Percentiles rank a stretch among this genome's conserved stretches.
Evolutionary conservation across 805 yeast species (phyloP).

Genomic region (Danielozyma ontarioensis): DNA sequence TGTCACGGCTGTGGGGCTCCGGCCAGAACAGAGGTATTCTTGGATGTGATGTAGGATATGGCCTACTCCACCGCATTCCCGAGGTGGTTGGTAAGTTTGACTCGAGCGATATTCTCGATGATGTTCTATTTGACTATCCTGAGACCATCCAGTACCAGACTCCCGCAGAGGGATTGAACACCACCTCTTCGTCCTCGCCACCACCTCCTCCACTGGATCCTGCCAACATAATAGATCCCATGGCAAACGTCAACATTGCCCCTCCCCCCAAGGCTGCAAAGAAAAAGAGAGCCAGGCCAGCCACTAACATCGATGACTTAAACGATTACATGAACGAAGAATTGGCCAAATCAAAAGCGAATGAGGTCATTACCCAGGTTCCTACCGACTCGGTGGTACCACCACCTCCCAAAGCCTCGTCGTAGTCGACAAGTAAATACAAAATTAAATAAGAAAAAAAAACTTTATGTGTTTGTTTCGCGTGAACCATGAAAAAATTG

Average conservation of each 20-base stretch:
- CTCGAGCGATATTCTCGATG: constrained; percentile 23
- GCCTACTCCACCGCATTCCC: constrained; percentile 82
- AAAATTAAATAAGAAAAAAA: too few relatives aligned
- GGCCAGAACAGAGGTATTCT: constrained; percentile 64
- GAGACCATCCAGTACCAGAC: constrained; percentile 13
- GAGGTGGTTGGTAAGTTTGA: constrained; percentile 52
- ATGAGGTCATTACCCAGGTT: constrained; percentile 22
- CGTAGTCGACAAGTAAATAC: too few relatives aligned
- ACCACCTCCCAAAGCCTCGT: constrained; percentile 19
- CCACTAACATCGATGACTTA: constrained; percentile 20
- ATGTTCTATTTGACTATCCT: constrained; percentile 27
- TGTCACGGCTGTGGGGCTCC: constrained; percentile 62
- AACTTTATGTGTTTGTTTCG: too few relatives aligned
- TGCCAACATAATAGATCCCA: constrained; percentile 2
- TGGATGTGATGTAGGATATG: constrained; percentile 96
- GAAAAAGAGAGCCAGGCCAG: constrained; percentile 27
- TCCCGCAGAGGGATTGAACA: constrained; percentile 5
- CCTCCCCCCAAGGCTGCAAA: constrained; percentile 10
- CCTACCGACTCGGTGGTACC: constrained; percentile 8
- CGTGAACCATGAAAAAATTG: too few relatives aligned
- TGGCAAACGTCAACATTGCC: constrained; percentile 4
- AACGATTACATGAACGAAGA: constrained; percentile 41
- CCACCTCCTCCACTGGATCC: constrained; percentile 5
- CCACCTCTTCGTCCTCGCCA: constrained; percentile 8
- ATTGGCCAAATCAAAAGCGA: constrained; percentile 33